Base-by-base conservation (phyloP, 768 basidiomycete genomes). In the Tylopilus felleus region DNA sequence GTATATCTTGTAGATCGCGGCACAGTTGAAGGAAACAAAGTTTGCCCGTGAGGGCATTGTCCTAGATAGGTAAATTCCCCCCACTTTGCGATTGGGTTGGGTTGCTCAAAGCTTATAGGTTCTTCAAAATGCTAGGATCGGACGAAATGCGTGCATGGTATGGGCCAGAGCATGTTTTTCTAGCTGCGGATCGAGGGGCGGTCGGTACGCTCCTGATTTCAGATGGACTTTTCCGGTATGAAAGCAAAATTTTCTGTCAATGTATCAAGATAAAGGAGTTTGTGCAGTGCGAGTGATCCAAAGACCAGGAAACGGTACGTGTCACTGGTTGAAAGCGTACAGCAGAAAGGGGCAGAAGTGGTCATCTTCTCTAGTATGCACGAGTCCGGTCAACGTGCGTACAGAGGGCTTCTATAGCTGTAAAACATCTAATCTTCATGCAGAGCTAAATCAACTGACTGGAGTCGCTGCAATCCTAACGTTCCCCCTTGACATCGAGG, bases 321-420 rank as follows among this genome's bases (percentile, higher is more conserved):
- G 29, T 75, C 73, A 43, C 77, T 98, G 33, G 93, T 96, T 1
- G 96, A 99, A 70, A 84, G 82, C 33, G 93, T 98, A 16, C 85
- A 88, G 61, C 79, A 84, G 43, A 91, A 89, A 59, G 93, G 94
- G 23, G 96, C 86, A 23, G 95, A 98, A 66, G 94, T 94, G 6
- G 77, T 98, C 19, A 94, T 98, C 59, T 99, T 98, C 71, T 98
- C 96, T 5, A 98, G 94, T 64, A 98, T 99, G 97, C 97, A 99
- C 67, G 97, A 99, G 73, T 93, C 91, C 21, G 97, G 97, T 14
- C 94, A 98, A 79, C 95, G 94, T 96, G 65, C 65, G 90, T 75
- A 36, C 40, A 25, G 39, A 52, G n/a, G n/a, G 23, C 17, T 49
- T 7, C 12, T 33, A 31, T 8, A n/a, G 9, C 19, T n/a, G 21